Percentiles rank a stretch among this genome's conserved stretches.
Evolutionary conservation across 148 eudicot genomes (phyloP).

Genomic region (Rhododendron molle): DNA sequence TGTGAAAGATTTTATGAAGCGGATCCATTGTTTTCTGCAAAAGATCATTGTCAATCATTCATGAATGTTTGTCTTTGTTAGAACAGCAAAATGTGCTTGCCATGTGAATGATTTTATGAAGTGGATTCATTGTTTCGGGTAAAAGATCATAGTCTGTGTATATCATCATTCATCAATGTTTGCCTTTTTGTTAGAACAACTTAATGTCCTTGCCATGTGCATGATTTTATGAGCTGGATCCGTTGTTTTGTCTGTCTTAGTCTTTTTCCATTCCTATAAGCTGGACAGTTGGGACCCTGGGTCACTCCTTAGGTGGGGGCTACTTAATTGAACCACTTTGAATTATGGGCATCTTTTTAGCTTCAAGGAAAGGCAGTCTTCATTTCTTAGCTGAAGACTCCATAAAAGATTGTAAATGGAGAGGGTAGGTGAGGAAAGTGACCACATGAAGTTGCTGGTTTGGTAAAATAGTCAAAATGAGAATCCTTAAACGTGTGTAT

Average conservation of each 20-base stretch:
- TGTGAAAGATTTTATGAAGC: background rate
- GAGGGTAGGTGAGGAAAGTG: conserved; percentile 16
- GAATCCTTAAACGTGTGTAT: background rate
- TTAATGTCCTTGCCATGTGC: background rate
- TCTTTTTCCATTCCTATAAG: background rate
- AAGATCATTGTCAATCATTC: background rate
- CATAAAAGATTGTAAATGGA: background rate
- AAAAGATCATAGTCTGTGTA: background rate
- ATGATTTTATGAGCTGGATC: background rate
- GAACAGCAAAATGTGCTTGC: background rate
- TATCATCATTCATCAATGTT: too few relatives aligned
- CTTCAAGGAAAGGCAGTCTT: background rate
- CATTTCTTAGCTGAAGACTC: background rate
- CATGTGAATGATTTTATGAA: background rate
- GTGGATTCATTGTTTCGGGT: background rate
- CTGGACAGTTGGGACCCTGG: background rate
- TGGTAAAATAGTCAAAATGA: background rate
- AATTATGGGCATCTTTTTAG: background rate
- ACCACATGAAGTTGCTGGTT: background rate
- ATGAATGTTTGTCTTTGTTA: too few relatives aligned
- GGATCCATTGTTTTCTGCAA: background rate
- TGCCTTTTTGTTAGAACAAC: background rate
- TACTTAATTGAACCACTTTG: conserved; percentile 6
- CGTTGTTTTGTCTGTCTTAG: background rate
- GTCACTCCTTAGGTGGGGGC: background rate